Evolutionary conservation across 768 basidiomycete genomes (phyloP).

Genomic region (Mycena rebaudengoi): DNA sequence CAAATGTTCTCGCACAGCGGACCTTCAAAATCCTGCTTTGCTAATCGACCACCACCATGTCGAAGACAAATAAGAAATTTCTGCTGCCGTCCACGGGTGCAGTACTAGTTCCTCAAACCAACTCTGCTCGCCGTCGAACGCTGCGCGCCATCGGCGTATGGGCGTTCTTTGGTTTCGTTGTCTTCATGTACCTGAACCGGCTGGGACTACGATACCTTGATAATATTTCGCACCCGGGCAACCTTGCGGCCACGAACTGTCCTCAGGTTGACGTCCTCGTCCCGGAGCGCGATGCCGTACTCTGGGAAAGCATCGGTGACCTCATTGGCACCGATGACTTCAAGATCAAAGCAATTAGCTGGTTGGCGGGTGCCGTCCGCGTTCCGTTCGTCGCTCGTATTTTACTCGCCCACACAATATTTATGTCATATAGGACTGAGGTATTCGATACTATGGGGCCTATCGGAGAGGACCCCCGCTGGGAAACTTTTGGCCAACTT

Average conservation of each 20-base stretch:
- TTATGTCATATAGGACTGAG: conserved; percentile 52
- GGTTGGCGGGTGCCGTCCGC: conserved; percentile 58
- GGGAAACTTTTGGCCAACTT: conserved; percentile 62
- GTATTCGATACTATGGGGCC: conserved; percentile 59
- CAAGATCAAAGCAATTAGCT: conserved; percentile 50
- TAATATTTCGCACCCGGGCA: too few relatives aligned
- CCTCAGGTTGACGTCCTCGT: conserved; percentile 7
- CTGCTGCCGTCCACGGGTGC: too few relatives aligned
- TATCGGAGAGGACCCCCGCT: conserved; percentile 59
- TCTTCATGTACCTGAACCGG: too few relatives aligned
- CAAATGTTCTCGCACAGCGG: too few relatives aligned
- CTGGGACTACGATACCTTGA: too few relatives aligned
- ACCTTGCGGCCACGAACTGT: not conserved
- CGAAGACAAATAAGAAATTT: too few relatives aligned
- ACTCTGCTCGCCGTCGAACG: too few relatives aligned
- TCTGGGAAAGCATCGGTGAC: not conserved
- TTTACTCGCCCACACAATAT: not conserved
- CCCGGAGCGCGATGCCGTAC: not conserved
- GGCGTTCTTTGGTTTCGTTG: too few relatives aligned
- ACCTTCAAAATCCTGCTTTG: too few relatives aligned
- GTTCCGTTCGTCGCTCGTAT: conserved; percentile 44
- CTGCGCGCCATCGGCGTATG: too few relatives aligned
- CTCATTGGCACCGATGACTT: conserved; percentile 33
- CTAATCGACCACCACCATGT: too few relatives aligned
- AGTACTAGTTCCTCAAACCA: too few relatives aligned